A percentile compares a stretch with the other conserved stretches of the same genome.
phyloP scores from a whole-genome alignment of 257 asterid genomes.

The Eustoma russellianum region DNA sequence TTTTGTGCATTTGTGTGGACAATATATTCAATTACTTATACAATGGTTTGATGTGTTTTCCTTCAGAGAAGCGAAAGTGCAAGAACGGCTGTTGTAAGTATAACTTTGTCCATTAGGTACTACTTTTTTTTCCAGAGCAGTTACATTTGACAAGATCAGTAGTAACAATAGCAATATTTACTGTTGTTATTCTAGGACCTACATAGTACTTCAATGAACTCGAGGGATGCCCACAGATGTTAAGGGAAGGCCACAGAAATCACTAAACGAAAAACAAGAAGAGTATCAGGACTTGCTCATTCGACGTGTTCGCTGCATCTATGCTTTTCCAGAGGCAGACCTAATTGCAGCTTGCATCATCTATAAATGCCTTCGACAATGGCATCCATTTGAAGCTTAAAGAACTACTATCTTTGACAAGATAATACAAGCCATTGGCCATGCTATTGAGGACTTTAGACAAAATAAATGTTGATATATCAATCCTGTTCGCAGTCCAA shows the following conservation, averaged over 20 bases:
- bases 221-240: constrained; percentile 57
- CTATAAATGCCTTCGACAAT: constrained; percentile 87
- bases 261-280: constrained; percentile 85
- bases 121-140: constrained; percentile 1
- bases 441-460: constrained; percentile 69
- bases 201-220: constrained; percentile 62
- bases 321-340: constrained; percentile 79
- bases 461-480: background rate
- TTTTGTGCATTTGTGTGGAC: too few relatives aligned
- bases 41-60: too few relatives aligned
- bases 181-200: constrained; percentile 71
- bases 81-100: too few relatives aligned
- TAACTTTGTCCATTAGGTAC: constrained; percentile 1
- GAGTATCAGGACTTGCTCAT: constrained; percentile 92
- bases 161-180: too few relatives aligned
- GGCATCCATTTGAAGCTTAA: constrained; percentile 91
- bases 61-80: constrained; percentile 78
- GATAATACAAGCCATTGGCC: constrained; percentile 95
- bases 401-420: too few relatives aligned
- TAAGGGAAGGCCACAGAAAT: constrained; percentile 84
- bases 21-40: too few relatives aligned
- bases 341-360: constrained; percentile 90
- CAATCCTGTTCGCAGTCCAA: background rate
- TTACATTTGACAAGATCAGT: constrained; percentile 2
- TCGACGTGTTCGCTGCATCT: constrained; percentile 78